Conservation (phyloP, 768 basidiomycete genomes). For the Tubosaeta sp. region DNA sequence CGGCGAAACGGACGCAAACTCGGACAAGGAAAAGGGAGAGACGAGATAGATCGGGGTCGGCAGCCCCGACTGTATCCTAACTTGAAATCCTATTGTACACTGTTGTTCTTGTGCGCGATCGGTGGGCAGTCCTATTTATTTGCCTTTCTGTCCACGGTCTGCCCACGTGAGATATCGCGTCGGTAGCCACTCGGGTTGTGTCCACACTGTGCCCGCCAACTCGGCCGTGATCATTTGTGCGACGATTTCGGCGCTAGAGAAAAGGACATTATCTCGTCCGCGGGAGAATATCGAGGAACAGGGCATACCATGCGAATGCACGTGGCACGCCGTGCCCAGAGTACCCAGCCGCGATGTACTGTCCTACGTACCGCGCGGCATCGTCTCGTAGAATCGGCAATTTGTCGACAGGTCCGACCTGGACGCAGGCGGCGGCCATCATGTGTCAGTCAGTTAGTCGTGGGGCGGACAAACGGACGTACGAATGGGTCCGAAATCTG, state of each 20-base stretch:
- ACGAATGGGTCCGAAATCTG: slow-evolving; percentile 62
- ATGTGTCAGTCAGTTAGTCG: not conserved
- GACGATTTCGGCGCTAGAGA: slow-evolving; percentile 54
- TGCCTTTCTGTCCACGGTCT: not conserved
- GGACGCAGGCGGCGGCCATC: no score
- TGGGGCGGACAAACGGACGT: slow-evolving; percentile 24
- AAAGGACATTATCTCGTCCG: not conserved
- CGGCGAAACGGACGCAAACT: not conserved
- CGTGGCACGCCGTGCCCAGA: slow-evolving; percentile 81
- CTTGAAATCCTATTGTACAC: not conserved
- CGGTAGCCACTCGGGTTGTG: slow-evolving; percentile 60
- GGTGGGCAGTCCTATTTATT: not conserved
- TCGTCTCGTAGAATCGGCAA: slow-evolving; percentile 13
- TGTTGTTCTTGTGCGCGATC: not conserved
- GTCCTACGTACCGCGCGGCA: slow-evolving; percentile 41
- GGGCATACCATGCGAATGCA: slow-evolving; percentile 39
- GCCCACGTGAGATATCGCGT: slow-evolving; percentile 43
- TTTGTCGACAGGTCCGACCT: slow-evolving; percentile 62
- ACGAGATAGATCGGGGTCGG: not conserved
- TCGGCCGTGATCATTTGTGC: slow-evolving; percentile 55
- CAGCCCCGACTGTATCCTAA: not conserved
- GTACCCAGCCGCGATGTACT: slow-evolving; percentile 71
- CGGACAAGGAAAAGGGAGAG: not conserved
- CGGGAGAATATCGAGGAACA: no score
- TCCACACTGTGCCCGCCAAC: slow-evolving; percentile 43